Conservation (phyloP, 305 asterid species). For the Euphrasia arctica region DNA sequence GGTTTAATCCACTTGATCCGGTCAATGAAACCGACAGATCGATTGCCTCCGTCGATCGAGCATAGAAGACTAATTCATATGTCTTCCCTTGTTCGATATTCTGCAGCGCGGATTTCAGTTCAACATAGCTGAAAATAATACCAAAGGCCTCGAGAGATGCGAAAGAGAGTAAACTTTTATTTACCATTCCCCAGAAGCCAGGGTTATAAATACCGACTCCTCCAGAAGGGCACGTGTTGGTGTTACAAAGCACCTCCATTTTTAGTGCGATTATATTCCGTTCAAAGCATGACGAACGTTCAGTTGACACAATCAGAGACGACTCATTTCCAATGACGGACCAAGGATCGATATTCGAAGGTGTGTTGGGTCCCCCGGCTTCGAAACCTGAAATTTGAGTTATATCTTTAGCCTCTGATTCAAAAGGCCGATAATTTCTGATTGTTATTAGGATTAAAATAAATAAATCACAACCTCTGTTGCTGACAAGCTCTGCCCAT, state of each 20-base stretch:
- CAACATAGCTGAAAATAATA: conserved; percentile 1
- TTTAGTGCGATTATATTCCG: conserved; percentile 77
- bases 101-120: conserved; percentile 41
- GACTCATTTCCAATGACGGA: conserved; percentile 77
- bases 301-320: conserved; percentile 62
- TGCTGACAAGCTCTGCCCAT: conserved; percentile 91
- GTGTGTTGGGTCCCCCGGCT: conserved; percentile 82
- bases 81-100: conserved; percentile 84
- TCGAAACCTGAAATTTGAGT: conserved; percentile 65
- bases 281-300: conserved; percentile 76
- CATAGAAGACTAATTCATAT: conserved; percentile 72
- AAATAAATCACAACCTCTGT: conserved; percentile 48
- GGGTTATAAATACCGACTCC: conserved; percentile 81
- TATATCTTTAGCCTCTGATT: too few relatives aligned
- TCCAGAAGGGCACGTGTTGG: conserved; percentile 64
- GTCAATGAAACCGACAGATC: conserved; percentile 63
- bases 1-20: conserved; percentile 57
- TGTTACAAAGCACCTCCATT: conserved; percentile 73
- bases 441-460: too few relatives aligned
- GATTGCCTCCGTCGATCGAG: conserved; percentile 61
- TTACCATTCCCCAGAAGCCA: conserved; percentile 99
- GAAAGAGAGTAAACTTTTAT: too few relatives aligned
- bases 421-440: too few relatives aligned
- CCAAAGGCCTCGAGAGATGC: too few relatives aligned
- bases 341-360: conserved; percentile 96